Conservation (phyloP, 495 filamentous ascomycete species). For the Emericellopsis terricola region DNA sequence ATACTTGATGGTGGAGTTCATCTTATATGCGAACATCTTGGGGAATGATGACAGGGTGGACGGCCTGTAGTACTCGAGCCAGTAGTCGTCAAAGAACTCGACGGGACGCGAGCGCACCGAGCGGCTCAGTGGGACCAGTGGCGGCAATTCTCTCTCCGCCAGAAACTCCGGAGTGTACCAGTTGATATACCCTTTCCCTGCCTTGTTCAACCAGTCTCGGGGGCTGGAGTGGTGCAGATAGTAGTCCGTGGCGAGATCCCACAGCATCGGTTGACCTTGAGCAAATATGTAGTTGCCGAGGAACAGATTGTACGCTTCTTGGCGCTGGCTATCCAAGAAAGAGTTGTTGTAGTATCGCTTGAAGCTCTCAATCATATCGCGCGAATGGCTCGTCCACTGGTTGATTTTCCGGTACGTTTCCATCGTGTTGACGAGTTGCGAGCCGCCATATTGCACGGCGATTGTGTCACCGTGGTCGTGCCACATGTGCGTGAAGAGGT, state of each 20-base stretch:
- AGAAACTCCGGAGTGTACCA: slow-evolving; percentile 79
- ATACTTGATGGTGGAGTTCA: slow-evolving; percentile 73
- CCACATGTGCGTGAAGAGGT: slow-evolving; percentile 93
- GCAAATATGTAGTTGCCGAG: slow-evolving; percentile 88
- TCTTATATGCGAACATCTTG: slow-evolving; percentile 78
- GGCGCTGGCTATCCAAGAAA: slow-evolving; percentile 86
- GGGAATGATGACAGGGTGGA: slow-evolving; percentile 64
- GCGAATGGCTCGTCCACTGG: slow-evolving; percentile 91
- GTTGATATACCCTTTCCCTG: slow-evolving; percentile 48
- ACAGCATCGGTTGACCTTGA: slow-evolving; percentile 88
- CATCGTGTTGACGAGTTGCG: slow-evolving; percentile 97
- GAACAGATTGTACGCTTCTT: slow-evolving; percentile 96
- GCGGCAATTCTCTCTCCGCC: slow-evolving; percentile 35
- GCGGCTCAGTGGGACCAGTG: slow-evolving; percentile 22
- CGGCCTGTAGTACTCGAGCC: slow-evolving; percentile 95
- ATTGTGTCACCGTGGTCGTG: slow-evolving; percentile 96
- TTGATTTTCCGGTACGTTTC: slow-evolving; percentile 97
- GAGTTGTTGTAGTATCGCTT: slow-evolving; percentile 99
- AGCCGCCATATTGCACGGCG: slow-evolving; percentile 93
- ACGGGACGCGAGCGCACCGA: slow-evolving; percentile 34
- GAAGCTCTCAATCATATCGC: slow-evolving; percentile 98
- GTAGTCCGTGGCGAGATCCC: slow-evolving; percentile 91
- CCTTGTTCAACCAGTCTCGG: slow-evolving; percentile 45
- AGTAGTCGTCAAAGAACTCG: slow-evolving; percentile 77
- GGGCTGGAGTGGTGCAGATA: slow-evolving; percentile 89